Evolutionary conservation across 164 flowering plant species (phyloP).

Genomic region (Umbellularia californica): DNA sequence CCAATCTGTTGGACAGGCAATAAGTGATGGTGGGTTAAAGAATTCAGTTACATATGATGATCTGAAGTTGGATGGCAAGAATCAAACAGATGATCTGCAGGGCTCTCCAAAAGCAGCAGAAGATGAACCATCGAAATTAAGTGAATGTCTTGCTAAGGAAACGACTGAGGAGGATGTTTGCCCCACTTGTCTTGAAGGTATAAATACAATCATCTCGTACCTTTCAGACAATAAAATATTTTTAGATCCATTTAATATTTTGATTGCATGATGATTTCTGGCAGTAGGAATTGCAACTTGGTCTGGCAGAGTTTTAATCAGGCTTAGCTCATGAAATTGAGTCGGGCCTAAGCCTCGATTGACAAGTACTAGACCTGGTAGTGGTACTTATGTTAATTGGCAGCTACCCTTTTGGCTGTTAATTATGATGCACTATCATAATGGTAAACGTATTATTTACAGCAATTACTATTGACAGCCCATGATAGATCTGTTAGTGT

Average conservation of each 20-base stretch:
- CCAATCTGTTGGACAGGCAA: slow-evolving; percentile 19
- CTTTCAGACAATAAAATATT: neutral
- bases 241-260: neutral
- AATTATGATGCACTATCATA: neutral
- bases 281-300: neutral
- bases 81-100: slow-evolving; percentile 25
- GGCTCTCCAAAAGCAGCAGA: slow-evolving; percentile 42
- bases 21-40: slow-evolving; percentile 26
- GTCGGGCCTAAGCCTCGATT: neutral
- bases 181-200: slow-evolving; percentile 90
- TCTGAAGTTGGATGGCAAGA: slow-evolving; percentile 34
- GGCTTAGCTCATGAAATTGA: neutral
- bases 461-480: too few relatives aligned
- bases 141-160: slow-evolving; percentile 18
- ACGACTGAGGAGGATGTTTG: slow-evolving; percentile 72
- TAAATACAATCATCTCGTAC: neutral
- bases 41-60: slow-evolving; percentile 28
- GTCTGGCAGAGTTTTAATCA: neutral
- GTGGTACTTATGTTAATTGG: neutral
- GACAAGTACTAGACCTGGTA: neutral
- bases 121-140: slow-evolving; percentile 30
- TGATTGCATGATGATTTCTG: neutral
- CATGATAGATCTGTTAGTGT: too few relatives aligned
- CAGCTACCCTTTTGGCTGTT: neutral
- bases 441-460: neutral